Percentiles rank a stretch among this genome's conserved stretches.
These are phyloP conservation scores for Glebionis coronaria DNA, from an alignment of 129 eudicot species.

Conservation along the genomic window DNA sequence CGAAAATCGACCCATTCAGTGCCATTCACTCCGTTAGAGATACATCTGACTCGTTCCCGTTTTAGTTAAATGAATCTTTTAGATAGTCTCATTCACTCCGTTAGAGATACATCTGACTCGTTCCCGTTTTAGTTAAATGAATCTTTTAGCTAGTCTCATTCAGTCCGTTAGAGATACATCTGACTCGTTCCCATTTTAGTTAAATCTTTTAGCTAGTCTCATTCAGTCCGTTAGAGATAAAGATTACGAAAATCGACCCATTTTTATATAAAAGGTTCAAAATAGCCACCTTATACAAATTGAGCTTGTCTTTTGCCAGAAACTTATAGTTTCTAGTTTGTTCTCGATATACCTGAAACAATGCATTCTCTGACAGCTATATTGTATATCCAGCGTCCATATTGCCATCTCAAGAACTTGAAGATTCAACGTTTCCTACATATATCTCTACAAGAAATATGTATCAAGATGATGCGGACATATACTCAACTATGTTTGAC, in stretches of 20 bases:
- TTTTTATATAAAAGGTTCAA: neutral
- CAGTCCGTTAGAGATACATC: too few species aligned
- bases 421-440: slow-evolving; percentile 37
- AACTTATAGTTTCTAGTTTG: neutral
- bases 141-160: too few species aligned
- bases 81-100: too few species aligned
- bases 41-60: too few species aligned
- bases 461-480: slow-evolving; percentile 36
- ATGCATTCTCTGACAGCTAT: slow-evolving; percentile 25
- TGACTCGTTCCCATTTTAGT: too few species aligned
- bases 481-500: slow-evolving; percentile 52
- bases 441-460: slow-evolving; percentile 36
- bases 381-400: slow-evolving; percentile 42
- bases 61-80: too few species aligned
- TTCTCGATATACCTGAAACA: slow-evolving; percentile 8
- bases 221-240: neutral
- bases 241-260: neutral
- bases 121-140: too few species aligned
- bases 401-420: slow-evolving; percentile 39
- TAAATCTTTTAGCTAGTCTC: too few species aligned
- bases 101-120: too few species aligned
- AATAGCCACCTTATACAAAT: too few species aligned
- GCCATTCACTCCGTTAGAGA: too few species aligned
- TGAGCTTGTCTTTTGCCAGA: too few species aligned
- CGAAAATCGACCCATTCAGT: neutral